Evolutionary conservation across 139 green algal genomes (phyloP).

Genomic region (Coccomyxa sp.): DNA sequence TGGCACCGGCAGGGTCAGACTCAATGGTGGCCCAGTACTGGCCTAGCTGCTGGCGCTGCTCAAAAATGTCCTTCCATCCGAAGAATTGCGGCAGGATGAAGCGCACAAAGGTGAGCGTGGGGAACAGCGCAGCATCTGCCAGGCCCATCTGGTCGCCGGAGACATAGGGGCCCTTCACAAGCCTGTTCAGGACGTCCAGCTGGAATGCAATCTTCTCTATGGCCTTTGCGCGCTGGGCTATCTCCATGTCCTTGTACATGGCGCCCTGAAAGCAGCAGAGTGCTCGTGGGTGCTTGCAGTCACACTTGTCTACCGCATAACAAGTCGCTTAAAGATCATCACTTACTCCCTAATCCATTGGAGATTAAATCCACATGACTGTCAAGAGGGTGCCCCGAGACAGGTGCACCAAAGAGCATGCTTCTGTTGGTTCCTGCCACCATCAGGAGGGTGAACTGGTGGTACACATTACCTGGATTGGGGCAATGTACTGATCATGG

Average conservation of each 20-base stretch:
- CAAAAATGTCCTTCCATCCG: constrained; percentile 63
- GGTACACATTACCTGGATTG: background rate
- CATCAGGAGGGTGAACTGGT: background rate
- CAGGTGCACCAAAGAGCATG: background rate
- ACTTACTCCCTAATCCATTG: background rate
- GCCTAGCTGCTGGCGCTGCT: constrained; percentile 52
- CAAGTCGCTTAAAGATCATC: background rate
- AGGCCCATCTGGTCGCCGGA: constrained; percentile 32
- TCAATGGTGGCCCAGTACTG: constrained; percentile 53
- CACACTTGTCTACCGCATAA: background rate
- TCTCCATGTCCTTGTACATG: constrained; percentile 66
- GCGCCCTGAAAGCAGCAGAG: background rate
- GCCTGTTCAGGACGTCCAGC: constrained; percentile 61
- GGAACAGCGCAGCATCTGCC: constrained; percentile 58
- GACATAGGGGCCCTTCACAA: constrained; percentile 50
- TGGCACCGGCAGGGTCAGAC: constrained; percentile 31
- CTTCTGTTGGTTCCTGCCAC: background rate
- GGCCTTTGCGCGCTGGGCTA: constrained; percentile 34
- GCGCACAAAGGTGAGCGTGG: background rate
- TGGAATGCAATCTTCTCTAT: constrained; percentile 54
- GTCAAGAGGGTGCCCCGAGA: background rate
- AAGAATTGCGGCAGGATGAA: constrained; percentile 66
- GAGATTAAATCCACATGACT: background rate
- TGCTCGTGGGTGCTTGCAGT: background rate
- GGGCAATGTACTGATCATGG: constrained; percentile 70